phyloP scores from a whole-genome alignment of 768 basidiomycete genomes.

The Suillus variegatus region DNA sequence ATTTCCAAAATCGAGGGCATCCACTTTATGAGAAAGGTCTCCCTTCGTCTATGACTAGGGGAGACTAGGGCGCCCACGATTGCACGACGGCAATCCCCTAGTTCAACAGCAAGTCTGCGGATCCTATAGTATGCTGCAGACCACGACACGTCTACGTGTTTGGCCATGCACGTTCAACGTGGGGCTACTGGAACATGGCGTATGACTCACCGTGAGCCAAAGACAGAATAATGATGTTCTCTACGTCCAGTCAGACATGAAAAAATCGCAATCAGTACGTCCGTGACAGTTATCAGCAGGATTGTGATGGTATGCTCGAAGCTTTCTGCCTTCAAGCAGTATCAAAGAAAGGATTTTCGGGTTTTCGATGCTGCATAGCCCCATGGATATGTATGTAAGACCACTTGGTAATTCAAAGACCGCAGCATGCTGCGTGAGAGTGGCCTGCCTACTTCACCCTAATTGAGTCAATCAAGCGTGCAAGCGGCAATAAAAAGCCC shows the following conservation, averaged over 20 bases:
- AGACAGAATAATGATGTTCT: constrained; percentile 40
- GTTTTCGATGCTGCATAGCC: not conserved
- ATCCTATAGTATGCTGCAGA: constrained; percentile 54
- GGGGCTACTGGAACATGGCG: constrained; percentile 9
- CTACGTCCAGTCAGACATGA: constrained; percentile 28
- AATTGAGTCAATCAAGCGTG: constrained; percentile 12
- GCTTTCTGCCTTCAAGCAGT: not conserved
- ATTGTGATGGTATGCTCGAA: constrained; percentile 13
- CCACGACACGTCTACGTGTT: constrained; percentile 60
- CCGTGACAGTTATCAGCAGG: constrained; percentile 35
- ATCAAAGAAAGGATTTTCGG: not conserved
- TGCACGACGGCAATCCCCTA: constrained; percentile 31
- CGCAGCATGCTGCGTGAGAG: constrained; percentile 11
- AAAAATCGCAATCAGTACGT: constrained; percentile 44
- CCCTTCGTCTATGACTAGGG: not conserved
- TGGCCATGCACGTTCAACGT: constrained; percentile 13
- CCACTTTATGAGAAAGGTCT: constrained; percentile 23
- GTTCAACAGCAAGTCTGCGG: constrained; percentile 48
- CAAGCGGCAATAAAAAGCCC: constrained; percentile 26
- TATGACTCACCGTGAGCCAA: constrained; percentile 43
- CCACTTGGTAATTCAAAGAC: not conserved
- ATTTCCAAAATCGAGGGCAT: constrained; percentile 41
- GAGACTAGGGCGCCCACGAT: constrained; percentile 36
- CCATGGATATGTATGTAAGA: not conserved
- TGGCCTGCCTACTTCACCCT: constrained; percentile 11